Conservation (phyloP, 805 yeast species). For the Teunomyces pallodes region DNA sequence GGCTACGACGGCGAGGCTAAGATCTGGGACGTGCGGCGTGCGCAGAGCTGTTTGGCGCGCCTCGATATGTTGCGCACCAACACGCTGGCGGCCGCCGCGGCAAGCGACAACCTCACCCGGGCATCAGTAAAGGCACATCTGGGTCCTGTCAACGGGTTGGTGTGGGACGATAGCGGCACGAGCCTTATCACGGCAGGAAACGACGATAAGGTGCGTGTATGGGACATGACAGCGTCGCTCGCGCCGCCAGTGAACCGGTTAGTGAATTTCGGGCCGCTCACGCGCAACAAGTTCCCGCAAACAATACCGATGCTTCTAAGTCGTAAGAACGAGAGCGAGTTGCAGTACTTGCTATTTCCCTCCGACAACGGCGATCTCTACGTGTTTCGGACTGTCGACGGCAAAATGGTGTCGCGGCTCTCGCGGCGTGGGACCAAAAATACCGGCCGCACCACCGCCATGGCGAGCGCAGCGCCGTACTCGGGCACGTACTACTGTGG, state of each 20-base stretch:
- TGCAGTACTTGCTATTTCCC: slow-evolving; percentile 64
- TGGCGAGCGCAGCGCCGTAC: slow-evolving; percentile 47
- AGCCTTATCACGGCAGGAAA: slow-evolving; percentile 65
- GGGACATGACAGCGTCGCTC: slow-evolving; percentile 55
- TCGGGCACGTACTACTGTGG: slow-evolving; percentile 55
- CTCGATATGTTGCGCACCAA: slow-evolving; percentile 56
- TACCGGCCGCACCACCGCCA: slow-evolving; percentile 47
- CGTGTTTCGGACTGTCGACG: slow-evolving; percentile 57
- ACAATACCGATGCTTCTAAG: slow-evolving; percentile 52
- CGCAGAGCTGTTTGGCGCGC: slow-evolving; percentile 59
- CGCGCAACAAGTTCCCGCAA: slow-evolving; percentile 58
- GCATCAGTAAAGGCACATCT: slow-evolving; percentile 63
- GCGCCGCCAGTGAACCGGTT: slow-evolving; percentile 55
- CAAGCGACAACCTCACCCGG: slow-evolving; percentile 26
- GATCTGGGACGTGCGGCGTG: slow-evolving; percentile 81
- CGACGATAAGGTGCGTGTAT: slow-evolving; percentile 76
- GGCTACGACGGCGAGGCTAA: slow-evolving; percentile 78
- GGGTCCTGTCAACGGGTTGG: slow-evolving; percentile 73
- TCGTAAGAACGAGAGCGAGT: slow-evolving; percentile 49
- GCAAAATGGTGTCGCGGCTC: slow-evolving; percentile 60
- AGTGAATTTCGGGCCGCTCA: slow-evolving; percentile 74
- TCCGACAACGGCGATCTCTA: slow-evolving; percentile 73
- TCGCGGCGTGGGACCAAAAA: slow-evolving; percentile 41
- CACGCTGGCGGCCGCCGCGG: slow-evolving; percentile 9
- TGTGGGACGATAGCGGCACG: slow-evolving; percentile 69